Base-by-base conservation (phyloP, 176 grass and related monocot genomes). In the Phragmites australis region DNA sequence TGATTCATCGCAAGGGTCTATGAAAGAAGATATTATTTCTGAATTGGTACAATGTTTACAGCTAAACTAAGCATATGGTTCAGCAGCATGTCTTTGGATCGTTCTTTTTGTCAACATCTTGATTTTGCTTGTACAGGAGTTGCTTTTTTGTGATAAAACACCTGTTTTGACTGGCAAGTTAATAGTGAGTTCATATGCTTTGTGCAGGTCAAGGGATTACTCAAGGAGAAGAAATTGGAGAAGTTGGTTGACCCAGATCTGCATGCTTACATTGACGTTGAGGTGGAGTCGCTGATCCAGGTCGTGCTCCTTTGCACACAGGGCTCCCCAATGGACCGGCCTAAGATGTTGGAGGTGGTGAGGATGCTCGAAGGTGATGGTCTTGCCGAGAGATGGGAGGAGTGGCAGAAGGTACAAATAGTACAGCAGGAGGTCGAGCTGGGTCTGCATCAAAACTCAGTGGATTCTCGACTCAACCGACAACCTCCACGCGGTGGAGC, bases 311-410 rank as follows among this genome's bases (percentile, higher is more conserved):
- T 97, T 60, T 97, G 93, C 82, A 97, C 93, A 2, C 93, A 97
- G 70, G 81, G 90, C 70, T 90, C 88, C 54, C 90, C 93, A 58
- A 75, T 45, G 41, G 90, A 97, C 5, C 87, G 93, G 16, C 93
- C 93, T n/a, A 97, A 93, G 82, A 97, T 97, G 93, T 90, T 86
- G 6, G 93, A 97, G 68, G 93, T 97, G 40, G 93, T 97, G 67
- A 90, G 90, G 75, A 97, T 97, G 93, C 93, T 97, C 0, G 93
- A 97, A 87, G 93, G 90, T 2, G 93, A 97, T 22, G 90, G 93
- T 9, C 90, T 97, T 0, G 90, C 88, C 0, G 93, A 97, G 71
- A 90, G 90, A 87, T 97, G 93, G 90, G 93, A 97, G 46, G 93
- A 97, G 79, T 97, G 93, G 93, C 93, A 97, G 41, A 93, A 90